These are phyloP conservation scores for Cichorium intybus DNA, from an alignment of 140 eudicot species.

Conservation along the genomic window DNA sequence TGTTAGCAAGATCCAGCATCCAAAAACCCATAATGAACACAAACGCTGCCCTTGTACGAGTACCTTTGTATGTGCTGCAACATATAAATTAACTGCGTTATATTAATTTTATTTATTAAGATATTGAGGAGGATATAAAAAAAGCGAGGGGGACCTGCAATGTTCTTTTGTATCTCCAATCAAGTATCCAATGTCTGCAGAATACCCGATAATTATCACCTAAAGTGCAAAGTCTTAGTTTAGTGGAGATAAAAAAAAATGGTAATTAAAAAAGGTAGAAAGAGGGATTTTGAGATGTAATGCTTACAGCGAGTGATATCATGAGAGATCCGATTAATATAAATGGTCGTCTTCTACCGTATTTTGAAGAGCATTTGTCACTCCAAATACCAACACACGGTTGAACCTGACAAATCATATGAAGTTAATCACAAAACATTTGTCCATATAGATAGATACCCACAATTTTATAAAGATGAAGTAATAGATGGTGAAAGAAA, in stretches of 20 bases:
- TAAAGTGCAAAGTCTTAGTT: slow-evolving; percentile 42
- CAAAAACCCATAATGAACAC: slow-evolving; percentile 92
- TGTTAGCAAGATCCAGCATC: slow-evolving; percentile 99
- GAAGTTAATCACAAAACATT: not conserved
- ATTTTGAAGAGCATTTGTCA: slow-evolving; percentile 90
- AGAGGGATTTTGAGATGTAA: slow-evolving; percentile 10
- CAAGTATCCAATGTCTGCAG: slow-evolving; percentile 98
- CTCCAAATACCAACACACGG: slow-evolving; percentile 99
- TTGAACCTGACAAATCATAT: slow-evolving; percentile 66
- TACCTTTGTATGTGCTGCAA: slow-evolving; percentile 92
- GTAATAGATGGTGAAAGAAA: no score
- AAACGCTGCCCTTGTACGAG: slow-evolving; percentile 90
- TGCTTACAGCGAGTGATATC: slow-evolving; percentile 84
- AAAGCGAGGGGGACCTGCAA: slow-evolving; percentile 85
- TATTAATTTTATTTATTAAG: slow-evolving; percentile 16
- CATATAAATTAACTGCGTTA: slow-evolving; percentile 8
- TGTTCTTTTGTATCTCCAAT: slow-evolving; percentile 92
- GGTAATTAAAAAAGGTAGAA: slow-evolving; percentile 6
- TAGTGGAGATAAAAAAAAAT: slow-evolving; percentile 31
- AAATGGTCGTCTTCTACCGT: slow-evolving; percentile 95
- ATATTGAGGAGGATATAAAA: slow-evolving; percentile 4
- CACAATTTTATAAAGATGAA: no score
- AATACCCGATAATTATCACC: slow-evolving; percentile 94
- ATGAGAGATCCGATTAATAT: slow-evolving; percentile 74
- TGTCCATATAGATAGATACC: no score